Conservation (phyloP, 176 grass and related monocot genomes). For the Ampelocalamus luodianensis region DNA sequence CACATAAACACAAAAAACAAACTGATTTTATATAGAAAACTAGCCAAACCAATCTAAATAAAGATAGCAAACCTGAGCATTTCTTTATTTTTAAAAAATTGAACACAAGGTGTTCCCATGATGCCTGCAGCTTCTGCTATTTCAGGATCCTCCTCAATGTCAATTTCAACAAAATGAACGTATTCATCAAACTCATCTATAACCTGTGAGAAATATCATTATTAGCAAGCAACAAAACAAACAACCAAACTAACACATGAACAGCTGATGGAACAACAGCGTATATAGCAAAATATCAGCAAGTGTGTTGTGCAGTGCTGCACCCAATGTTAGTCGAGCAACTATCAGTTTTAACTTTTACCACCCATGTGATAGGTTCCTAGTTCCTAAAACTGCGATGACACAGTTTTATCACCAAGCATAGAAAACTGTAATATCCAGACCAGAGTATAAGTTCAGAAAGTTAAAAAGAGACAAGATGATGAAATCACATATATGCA, state of each 20-base stretch:
- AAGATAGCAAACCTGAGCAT: slow-evolving; percentile 82
- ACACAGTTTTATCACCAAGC: background rate
- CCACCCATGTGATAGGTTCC: background rate
- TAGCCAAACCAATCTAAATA: slow-evolving; percentile 10
- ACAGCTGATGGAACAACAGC: background rate
- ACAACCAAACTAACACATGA: slow-evolving; percentile 17
- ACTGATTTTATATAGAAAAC: background rate
- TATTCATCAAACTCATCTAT: slow-evolving; percentile 77
- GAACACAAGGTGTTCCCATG: slow-evolving; percentile 99
- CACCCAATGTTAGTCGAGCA: slow-evolving; percentile 20
- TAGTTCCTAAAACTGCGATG: slow-evolving; percentile 25
- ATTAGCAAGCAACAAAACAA: slow-evolving; percentile 33
- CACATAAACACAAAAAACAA: background rate
- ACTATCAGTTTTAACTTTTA: slow-evolving; percentile 19
- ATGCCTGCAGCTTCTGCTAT: slow-evolving; percentile 98
- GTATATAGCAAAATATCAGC: slow-evolving; percentile 24
- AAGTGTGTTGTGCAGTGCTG: background rate
- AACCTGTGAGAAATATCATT: slow-evolving; percentile 57
- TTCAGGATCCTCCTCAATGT: slow-evolving; percentile 98
- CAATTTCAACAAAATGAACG: slow-evolving; percentile 98
- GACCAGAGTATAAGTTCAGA: background rate
- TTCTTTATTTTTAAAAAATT: slow-evolving; percentile 99
- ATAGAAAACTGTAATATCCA: background rate
- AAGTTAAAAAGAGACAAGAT: background rate
- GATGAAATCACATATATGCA: background rate